Conservation (phyloP, 2,329 filamentous ascomycete genomes). For the Sarocladiaceae sp. region DNA sequence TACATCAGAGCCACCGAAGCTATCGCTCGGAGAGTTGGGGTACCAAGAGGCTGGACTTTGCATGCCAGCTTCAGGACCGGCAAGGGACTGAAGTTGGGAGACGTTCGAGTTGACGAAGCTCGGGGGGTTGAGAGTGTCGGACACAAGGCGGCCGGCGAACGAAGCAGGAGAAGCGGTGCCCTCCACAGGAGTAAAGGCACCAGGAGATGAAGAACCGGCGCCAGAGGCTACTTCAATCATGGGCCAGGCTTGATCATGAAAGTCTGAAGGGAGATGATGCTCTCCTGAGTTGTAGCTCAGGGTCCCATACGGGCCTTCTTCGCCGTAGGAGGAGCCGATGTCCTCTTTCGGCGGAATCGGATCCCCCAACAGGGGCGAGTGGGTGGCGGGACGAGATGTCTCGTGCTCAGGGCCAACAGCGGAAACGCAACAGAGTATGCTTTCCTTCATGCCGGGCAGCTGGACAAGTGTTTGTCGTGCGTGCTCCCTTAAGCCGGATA, state of each 20-base stretch:
- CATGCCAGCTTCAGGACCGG: conserved; percentile 5
- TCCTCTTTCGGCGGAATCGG: background rate
- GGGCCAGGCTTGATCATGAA: background rate
- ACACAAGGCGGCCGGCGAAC: background rate
- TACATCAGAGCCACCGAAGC: background rate
- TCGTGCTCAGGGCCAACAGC: conserved; percentile 1
- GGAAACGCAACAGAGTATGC: background rate
- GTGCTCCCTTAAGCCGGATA: conserved; percentile 1
- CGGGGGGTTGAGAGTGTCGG: background rate
- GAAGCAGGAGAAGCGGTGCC: background rate
- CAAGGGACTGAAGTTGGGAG: background rate
- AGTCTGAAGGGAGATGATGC: background rate
- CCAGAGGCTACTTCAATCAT: background rate
- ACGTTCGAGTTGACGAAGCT: background rate
- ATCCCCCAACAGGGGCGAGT: background rate
- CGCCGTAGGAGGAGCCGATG: background rate
- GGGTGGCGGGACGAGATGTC: background rate
- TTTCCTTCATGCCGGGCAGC: conserved; percentile 1
- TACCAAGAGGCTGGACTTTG: conserved; percentile 6
- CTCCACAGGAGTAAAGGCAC: conserved; percentile 3
- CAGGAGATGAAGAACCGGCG: background rate
- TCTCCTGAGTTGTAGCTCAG: background rate
- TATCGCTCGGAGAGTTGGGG: conserved; percentile 5
- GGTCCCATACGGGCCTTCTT: background rate
- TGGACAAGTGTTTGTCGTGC: conserved; percentile 4